Evolutionary conservation across 306 rosid species (phyloP).

Genomic region (Macrotyloma uniflorum): DNA sequence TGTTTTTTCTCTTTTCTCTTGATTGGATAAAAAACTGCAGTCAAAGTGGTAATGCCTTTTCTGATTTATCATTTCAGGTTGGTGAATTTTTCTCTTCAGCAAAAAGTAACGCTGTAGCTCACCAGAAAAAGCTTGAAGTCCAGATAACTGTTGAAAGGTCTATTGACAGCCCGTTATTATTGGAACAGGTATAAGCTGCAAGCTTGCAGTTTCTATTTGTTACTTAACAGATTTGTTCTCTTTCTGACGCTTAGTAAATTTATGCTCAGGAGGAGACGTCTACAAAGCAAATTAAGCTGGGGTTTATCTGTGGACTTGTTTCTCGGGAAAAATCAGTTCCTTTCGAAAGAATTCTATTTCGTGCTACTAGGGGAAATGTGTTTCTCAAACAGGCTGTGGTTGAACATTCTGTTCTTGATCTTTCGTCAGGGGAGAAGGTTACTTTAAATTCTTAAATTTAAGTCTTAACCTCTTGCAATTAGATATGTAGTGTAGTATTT

Average conservation of each 20-base stretch:
- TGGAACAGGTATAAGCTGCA: slow-evolving; percentile 56
- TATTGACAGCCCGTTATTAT: slow-evolving; percentile 76
- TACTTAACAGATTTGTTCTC: slow-evolving; percentile 7
- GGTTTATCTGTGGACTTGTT: slow-evolving; percentile 80
- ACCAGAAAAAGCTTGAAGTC: slow-evolving; percentile 59
- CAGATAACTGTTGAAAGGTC: slow-evolving; percentile 56
- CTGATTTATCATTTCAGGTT: slow-evolving; percentile 52
- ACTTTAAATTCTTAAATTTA: slow-evolving; percentile 26
- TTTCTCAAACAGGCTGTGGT: slow-evolving; percentile 69
- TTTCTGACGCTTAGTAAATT: slow-evolving; percentile 33
- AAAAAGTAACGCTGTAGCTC: slow-evolving; percentile 59
- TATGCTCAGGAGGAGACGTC: slow-evolving; percentile 57
- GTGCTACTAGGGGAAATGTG: slow-evolving; percentile 88
- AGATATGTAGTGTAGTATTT: background rate
- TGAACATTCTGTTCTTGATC: slow-evolving; percentile 72
- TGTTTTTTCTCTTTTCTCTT: background rate
- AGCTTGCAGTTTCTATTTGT: slow-evolving; percentile 16
- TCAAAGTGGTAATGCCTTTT: background rate
- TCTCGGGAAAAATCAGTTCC: slow-evolving; percentile 69
- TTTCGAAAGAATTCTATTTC: slow-evolving; percentile 77
- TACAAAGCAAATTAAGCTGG: slow-evolving; percentile 69
- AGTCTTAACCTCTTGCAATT: slow-evolving; percentile 19
- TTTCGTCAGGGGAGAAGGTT: slow-evolving; percentile 81
- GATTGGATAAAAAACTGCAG: slow-evolving; percentile 13
- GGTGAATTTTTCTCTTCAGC: slow-evolving; percentile 77